These are phyloP conservation scores for Botrytis hyacinthi DNA, from an alignment of 2,329 filamentous ascomycete genomes.

Conservation along the genomic window DNA sequence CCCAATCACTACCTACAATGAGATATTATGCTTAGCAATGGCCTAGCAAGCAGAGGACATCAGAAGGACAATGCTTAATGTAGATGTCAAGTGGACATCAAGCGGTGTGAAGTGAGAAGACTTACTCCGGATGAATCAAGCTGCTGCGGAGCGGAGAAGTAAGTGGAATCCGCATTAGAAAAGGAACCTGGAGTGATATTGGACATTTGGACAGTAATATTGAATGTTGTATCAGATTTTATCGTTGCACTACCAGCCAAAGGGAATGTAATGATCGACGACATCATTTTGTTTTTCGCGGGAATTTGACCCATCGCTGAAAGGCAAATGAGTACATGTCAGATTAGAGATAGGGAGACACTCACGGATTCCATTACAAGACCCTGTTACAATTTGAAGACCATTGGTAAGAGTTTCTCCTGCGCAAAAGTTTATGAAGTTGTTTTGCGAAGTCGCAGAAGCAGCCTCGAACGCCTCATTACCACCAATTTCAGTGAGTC, in stretches of 20 bases:
- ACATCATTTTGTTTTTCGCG: constrained; percentile 37
- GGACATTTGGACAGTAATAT: constrained; percentile 39
- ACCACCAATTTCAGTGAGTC: constrained; percentile 25
- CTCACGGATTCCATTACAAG: constrained; percentile 51
- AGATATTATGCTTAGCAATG: not conserved
- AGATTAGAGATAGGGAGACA: not conserved
- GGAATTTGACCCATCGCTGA: constrained; percentile 39
- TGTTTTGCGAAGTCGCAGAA: constrained; percentile 32
- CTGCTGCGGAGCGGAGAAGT: constrained; percentile 42
- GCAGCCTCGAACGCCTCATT: constrained; percentile 25
- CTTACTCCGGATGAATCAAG: constrained; percentile 21
- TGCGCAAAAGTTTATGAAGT: constrained; percentile 36
- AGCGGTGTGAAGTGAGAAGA: not conserved
- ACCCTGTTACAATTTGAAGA: constrained; percentile 54
- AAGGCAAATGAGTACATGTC: not conserved
- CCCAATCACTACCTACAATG: constrained; percentile 37
- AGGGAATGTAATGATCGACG: constrained; percentile 35
- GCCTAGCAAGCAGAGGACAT: not conserved
- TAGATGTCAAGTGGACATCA: not conserved
- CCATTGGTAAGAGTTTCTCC: constrained; percentile 55
- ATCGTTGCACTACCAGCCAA: constrained; percentile 29
- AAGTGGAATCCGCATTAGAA: constrained; percentile 42
- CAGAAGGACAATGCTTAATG: too few species aligned
- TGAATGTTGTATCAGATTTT: constrained; percentile 34
- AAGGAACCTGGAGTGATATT: constrained; percentile 42